Conservation (phyloP, 2,329 filamentous ascomycete genomes). For the Ophiocordyceps polyrhachis-furcata region DNA sequence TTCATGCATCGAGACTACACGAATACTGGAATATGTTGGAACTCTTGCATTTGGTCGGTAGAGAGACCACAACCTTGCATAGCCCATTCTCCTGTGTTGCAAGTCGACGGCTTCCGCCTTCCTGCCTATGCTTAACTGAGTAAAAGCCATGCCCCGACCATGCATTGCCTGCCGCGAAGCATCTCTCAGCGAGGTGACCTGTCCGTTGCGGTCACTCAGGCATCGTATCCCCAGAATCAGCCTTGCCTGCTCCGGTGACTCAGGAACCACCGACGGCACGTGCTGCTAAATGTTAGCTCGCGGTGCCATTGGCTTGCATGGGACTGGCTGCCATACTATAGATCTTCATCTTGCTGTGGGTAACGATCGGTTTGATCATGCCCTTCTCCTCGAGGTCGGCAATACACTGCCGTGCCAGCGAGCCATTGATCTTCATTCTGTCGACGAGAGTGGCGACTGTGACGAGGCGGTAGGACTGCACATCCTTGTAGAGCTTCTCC, state of each 20-base stretch:
- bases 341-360: constrained; percentile 95
- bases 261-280: constrained; percentile 38
- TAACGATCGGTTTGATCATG: constrained; percentile 93
- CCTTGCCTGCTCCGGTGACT: constrained; percentile 13
- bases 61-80: constrained; percentile 2
- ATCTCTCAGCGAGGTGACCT: constrained; percentile 16
- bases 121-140: constrained; percentile 19
- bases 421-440: constrained; percentile 99
- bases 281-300: constrained; percentile 24
- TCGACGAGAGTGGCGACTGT: constrained; percentile 97
- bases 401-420: constrained; percentile 76
- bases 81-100: constrained; percentile 20
- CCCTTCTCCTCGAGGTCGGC: constrained; percentile 94
- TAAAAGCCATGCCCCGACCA: constrained; percentile 21
- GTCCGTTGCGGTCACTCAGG: constrained; percentile 18
- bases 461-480: constrained; percentile 98
- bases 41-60: background rate
- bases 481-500: constrained; percentile 99
- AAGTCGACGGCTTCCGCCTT: constrained; percentile 17
- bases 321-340: constrained; percentile 49
- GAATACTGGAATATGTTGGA: background rate
- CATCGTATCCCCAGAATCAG: constrained; percentile 19
- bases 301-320: background rate
- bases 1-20: background rate
- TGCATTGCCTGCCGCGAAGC: constrained; percentile 16